Percentiles rank a stretch among this genome's conserved stretches.
Evolutionary conservation across 306 rosid genomes (phyloP).

Genomic region (Carpinus viminea): DNA sequence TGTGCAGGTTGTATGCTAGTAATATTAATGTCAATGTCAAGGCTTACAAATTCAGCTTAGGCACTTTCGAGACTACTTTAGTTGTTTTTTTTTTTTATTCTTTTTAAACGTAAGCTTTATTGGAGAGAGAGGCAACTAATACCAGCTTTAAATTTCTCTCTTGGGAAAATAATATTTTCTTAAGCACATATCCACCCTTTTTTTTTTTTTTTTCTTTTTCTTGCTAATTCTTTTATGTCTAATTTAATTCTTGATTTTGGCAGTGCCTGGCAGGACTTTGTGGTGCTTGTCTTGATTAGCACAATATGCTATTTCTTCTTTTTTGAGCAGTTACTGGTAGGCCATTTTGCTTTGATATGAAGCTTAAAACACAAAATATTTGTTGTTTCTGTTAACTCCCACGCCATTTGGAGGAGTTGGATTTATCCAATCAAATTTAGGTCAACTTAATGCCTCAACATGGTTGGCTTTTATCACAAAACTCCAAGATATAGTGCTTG

Average conservation of each 20-base stretch:
- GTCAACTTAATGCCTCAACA: constrained; percentile 16
- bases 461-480: neutral
- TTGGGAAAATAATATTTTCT: neutral
- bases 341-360: constrained; percentile 34
- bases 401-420: constrained; percentile 17
- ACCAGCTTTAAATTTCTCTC: neutral
- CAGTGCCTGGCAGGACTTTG: constrained; percentile 99
- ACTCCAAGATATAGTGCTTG: constrained; percentile 10
- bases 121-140: neutral
- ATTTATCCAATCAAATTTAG: constrained; percentile 8
- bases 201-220: neutral
- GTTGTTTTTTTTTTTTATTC: neutral
- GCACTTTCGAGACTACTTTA: neutral
- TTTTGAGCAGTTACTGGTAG: constrained; percentile 97
- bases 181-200: neutral
- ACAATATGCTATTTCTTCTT: constrained; percentile 95
- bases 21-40: constrained; percentile 12
- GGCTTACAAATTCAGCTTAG: neutral
- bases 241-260: constrained; percentile 11
- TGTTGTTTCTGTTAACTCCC: constrained; percentile 11
- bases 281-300: constrained; percentile 90
- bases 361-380: constrained; percentile 21
- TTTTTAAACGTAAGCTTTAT: neutral
- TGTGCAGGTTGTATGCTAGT: no score
- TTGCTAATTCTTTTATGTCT: neutral